phyloP scores from a whole-genome alignment of 495 filamentous ascomycete species.

The Clohesyomyces aquaticus region DNA sequence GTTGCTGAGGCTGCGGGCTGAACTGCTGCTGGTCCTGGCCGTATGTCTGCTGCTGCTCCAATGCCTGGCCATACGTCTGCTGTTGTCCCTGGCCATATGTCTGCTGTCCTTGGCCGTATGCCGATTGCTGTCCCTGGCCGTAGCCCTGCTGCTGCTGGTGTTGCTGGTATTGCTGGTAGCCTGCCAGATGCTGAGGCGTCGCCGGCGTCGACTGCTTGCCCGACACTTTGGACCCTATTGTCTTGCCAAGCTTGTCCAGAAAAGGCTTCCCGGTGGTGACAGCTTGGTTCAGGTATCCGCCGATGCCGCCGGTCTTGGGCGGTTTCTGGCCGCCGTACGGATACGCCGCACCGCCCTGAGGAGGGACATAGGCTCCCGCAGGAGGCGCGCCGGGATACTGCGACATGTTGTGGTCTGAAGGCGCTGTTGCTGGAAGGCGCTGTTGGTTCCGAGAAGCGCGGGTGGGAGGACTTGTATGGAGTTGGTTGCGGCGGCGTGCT shows the following conservation, averaged over 20 bases:
- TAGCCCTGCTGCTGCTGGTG: slow-evolving; percentile 31
- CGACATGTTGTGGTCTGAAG: slow-evolving; percentile 21
- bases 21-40: slow-evolving; percentile 5
- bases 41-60: neutral
- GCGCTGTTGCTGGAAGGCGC: no score
- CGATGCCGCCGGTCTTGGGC: slow-evolving; percentile 17
- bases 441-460: no score
- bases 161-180: slow-evolving; percentile 32
- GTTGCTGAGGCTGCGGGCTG: slow-evolving; percentile 8
- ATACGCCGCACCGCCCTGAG: slow-evolving; percentile 18
- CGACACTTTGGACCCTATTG: slow-evolving; percentile 32
- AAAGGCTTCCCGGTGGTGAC: slow-evolving; percentile 39
- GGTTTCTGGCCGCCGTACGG: neutral
- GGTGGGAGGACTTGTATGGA: no score
- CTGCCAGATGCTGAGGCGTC: slow-evolving; percentile 33
- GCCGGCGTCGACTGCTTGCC: slow-evolving; percentile 23
- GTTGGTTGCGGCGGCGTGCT: no score
- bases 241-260: slow-evolving; percentile 37
- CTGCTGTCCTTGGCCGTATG: slow-evolving; percentile 11
- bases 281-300: slow-evolving; percentile 34
- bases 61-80: neutral
- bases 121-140: neutral
- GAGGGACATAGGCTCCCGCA: slow-evolving; percentile 28
- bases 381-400: slow-evolving; percentile 32
- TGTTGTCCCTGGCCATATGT: neutral